phyloP scores from a whole-genome alignment of 2,329 filamentous ascomycete species.

The Verticillium tricorpus region DNA sequence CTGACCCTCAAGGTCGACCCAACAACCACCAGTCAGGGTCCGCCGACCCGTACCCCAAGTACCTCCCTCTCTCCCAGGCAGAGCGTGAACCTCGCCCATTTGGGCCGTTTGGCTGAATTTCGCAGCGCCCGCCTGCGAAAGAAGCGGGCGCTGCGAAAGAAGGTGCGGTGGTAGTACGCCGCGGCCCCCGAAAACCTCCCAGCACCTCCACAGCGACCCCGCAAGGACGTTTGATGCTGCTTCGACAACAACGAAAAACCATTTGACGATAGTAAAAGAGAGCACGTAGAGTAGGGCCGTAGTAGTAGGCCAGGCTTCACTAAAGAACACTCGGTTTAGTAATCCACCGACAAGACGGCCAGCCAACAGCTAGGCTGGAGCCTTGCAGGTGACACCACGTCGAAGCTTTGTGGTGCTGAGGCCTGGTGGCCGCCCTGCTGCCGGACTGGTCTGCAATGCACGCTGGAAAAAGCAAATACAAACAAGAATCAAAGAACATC shows the following conservation, averaged over 20 bases:
- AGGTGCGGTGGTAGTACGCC: not conserved
- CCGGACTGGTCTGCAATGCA: not conserved
- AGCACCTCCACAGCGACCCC: not conserved
- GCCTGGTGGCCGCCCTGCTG: not conserved
- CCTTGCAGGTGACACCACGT: not conserved
- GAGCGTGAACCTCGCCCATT: not conserved
- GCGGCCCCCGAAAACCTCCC: not conserved
- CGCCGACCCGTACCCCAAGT: not conserved
- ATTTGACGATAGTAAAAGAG: no score
- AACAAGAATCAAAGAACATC: not conserved
- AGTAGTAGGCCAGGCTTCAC: not conserved
- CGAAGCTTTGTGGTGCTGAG: not conserved
- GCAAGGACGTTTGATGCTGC: no score
- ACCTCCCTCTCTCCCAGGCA: not conserved
- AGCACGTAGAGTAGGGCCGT: not conserved
- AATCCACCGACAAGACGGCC: not conserved
- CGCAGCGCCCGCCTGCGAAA: not conserved
- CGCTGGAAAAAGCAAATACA: not conserved
- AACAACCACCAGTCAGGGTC: not conserved
- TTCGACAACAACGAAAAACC: no score
- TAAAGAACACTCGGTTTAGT: not conserved
- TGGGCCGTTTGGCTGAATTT: not conserved
- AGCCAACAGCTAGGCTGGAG: not conserved
- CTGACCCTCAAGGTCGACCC: not conserved
- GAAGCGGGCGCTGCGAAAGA: not conserved